These are phyloP conservation scores for Sanghuangporus baumii DNA, from an alignment of 1,284 basidiomycete genomes.

Conservation along the genomic window DNA sequence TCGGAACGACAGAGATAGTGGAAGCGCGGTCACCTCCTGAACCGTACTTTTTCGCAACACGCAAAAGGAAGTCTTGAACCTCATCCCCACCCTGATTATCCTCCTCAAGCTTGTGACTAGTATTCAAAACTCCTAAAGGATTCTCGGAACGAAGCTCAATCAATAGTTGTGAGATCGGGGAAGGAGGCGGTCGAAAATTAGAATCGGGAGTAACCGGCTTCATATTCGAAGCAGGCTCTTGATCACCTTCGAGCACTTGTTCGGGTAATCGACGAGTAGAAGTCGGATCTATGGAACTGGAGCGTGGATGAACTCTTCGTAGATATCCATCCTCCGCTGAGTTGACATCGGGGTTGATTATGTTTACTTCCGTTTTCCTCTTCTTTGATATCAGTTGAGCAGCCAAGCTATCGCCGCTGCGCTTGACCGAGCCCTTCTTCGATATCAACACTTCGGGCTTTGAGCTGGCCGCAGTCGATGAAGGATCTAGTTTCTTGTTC, in stretches of 20 bases:
- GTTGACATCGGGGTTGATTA: background rate
- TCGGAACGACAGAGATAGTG: background rate
- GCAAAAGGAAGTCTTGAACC: conserved; percentile 13
- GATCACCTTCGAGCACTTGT: background rate
- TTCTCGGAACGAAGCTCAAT: background rate
- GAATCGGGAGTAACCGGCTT: conserved; percentile 7
- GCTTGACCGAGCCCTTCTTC: background rate
- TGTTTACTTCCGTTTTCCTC: background rate
- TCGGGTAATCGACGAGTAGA: background rate
- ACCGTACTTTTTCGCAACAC: conserved; percentile 11
- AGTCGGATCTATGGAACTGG: background rate
- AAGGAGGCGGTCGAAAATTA: background rate
- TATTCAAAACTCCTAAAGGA: background rate
- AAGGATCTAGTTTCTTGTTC: background rate
- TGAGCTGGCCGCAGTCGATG: background rate
- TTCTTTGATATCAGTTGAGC: conserved; percentile 3
- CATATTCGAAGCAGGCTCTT: background rate
- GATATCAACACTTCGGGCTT: background rate
- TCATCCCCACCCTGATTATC: conserved; percentile 1
- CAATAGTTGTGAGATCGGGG: background rate
- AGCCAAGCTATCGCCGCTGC: conserved; percentile 2
- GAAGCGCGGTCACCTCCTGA: background rate
- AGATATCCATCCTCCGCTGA: background rate
- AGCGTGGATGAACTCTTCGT: background rate
- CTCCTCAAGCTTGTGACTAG: background rate